Evolutionary conservation across 2,329 filamentous ascomycete species (phyloP).

Genomic region (Alternaria metachromatica): DNA sequence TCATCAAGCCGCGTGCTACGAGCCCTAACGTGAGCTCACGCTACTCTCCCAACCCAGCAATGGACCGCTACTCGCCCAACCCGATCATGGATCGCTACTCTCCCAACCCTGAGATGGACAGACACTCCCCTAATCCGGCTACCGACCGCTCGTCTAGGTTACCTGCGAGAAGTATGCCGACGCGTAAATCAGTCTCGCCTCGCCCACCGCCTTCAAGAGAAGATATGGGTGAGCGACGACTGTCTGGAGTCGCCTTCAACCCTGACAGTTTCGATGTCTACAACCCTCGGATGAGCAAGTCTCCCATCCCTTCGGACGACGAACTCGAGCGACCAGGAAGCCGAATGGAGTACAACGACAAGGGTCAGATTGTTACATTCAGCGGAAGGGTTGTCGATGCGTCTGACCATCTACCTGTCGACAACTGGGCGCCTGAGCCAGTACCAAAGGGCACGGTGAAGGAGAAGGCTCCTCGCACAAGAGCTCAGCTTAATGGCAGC

Average conservation of each 20-base stretch:
- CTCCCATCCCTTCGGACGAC: constrained; percentile 29
- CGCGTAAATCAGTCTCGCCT: constrained; percentile 77
- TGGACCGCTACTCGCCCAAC: not conserved
- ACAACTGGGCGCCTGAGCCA: constrained; percentile 79
- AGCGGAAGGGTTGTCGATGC: constrained; percentile 81
- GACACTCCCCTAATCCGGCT: constrained; percentile 32
- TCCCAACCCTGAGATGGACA: constrained; percentile 15
- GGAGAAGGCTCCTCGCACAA: constrained; percentile 49
- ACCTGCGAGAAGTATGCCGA: constrained; percentile 57
- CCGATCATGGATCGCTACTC: constrained; percentile 17
- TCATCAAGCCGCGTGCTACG: constrained; percentile 52
- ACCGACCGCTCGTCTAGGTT: constrained; percentile 47
- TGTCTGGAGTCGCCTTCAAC: constrained; percentile 72
- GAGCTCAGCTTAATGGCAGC: constrained; percentile 60
- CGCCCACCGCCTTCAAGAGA: constrained; percentile 61
- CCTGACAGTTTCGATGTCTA: constrained; percentile 78
- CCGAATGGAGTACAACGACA: constrained; percentile 56
- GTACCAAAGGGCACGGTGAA: constrained; percentile 63
- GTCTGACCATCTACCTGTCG: constrained; percentile 78
- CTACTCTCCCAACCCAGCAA: constrained; percentile 23
- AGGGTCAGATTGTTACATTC: constrained; percentile 75
- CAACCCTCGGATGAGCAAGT: constrained; percentile 62
- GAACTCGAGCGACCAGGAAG: constrained; percentile 37
- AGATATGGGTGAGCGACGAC: constrained; percentile 53
- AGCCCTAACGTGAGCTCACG: constrained; percentile 50